Conservation (phyloP, 2,329 filamentous ascomycete species). For the Onygena corvina region DNA sequence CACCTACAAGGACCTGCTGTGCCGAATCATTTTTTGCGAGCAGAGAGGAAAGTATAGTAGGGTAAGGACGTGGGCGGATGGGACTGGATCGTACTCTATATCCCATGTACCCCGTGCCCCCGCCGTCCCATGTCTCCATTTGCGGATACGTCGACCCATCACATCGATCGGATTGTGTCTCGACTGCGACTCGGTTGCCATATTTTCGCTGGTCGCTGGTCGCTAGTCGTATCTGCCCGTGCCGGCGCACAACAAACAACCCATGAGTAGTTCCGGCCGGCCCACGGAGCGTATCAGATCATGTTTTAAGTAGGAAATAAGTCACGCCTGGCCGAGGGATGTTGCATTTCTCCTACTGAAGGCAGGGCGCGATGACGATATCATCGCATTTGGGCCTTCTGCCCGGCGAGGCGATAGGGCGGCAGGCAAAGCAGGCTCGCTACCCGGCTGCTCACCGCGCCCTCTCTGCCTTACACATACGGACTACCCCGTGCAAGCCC, state of each 20-base stretch:
- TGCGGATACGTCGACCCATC: background rate
- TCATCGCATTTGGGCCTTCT: background rate
- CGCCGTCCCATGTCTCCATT: conserved; percentile 4
- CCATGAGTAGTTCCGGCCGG: background rate
- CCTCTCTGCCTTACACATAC: no score
- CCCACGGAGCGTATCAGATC: background rate
- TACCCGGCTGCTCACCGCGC: background rate
- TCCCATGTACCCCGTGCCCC: conserved; percentile 3
- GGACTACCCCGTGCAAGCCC: no score
- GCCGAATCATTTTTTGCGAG: no score
- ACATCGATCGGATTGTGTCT: background rate
- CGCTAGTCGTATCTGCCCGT: background rate
- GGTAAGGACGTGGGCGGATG: conserved; percentile 4
- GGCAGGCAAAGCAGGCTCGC: background rate
- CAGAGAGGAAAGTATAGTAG: no score
- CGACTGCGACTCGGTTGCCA: background rate
- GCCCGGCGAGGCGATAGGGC: background rate
- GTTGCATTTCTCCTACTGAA: no score
- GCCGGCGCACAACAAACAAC: background rate
- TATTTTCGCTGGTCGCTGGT: background rate
- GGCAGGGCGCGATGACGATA: no score
- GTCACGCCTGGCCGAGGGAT: background rate
- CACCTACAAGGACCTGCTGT: no score
- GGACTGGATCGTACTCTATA: conserved; percentile 5
- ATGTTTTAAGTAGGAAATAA: background rate